These are phyloP conservation scores for Carallia pectinifolia DNA, from an alignment of 345 rosid genomes.

Conservation along the genomic window DNA sequence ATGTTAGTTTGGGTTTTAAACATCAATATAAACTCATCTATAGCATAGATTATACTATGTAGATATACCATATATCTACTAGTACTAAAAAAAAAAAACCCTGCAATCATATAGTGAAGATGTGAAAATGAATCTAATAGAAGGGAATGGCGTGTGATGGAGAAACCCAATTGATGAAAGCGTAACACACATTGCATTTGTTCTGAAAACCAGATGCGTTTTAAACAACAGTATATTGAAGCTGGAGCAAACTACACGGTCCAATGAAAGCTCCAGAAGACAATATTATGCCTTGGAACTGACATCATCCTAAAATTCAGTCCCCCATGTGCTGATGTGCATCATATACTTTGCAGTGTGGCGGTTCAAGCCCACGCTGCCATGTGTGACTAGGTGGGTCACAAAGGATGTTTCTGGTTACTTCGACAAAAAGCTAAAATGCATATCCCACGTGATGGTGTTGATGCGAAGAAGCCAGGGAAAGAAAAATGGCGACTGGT, in stretches of 20 bases:
- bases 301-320: conserved; percentile 57
- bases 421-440: conserved; percentile 68
- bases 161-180: too few species aligned
- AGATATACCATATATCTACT: not conserved
- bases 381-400: conserved; percentile 45
- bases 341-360: conserved; percentile 45
- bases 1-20: not conserved
- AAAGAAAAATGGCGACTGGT: conserved; percentile 44
- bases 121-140: not conserved
- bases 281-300: conserved; percentile 45
- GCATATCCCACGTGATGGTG: conserved; percentile 80
- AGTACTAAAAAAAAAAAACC: not conserved
- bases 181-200: too few species aligned
- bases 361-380: conserved; percentile 48
- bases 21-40: not conserved
- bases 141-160: too few species aligned
- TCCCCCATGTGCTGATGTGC: conserved; percentile 45
- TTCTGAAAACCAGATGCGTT: too few species aligned
- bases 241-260: conserved; percentile 28
- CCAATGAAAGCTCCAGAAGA: conserved; percentile 49
- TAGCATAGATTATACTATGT: not conserved
- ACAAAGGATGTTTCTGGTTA: conserved; percentile 65
- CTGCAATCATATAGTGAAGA: not conserved
- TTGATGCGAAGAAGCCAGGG: conserved; percentile 40
- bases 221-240: too few species aligned